Conservation (phyloP, 176 grass and related monocot species). For the Coix lacrymajobi region DNA sequence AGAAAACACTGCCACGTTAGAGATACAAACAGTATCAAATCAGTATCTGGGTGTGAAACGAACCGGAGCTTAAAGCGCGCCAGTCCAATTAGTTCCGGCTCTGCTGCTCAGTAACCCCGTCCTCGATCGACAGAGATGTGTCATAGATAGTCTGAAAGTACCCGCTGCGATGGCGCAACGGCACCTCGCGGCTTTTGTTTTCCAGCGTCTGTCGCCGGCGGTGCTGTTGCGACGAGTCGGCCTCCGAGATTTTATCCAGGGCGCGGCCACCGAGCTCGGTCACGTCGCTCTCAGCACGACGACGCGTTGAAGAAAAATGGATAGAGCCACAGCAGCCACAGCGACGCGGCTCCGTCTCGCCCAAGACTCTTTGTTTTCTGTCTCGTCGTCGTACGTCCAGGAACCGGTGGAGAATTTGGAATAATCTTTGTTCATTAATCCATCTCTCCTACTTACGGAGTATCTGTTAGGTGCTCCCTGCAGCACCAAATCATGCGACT, state of each 20-base stretch:
- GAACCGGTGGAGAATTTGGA: neutral
- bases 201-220: neutral
- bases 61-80: neutral
- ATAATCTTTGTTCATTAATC: neutral
- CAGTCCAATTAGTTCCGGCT: neutral
- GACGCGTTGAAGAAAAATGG: neutral
- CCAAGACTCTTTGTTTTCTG: no score
- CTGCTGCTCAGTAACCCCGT: neutral
- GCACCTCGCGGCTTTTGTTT: neutral
- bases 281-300: neutral
- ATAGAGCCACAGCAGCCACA: neutral
- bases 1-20: neutral
- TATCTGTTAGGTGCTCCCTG: neutral
- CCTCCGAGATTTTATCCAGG: neutral
- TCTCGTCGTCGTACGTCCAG: neutral
- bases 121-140: neutral
- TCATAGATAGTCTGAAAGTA: neutral
- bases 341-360: neutral
- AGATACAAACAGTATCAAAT: neutral
- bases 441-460: neutral
- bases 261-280: neutral
- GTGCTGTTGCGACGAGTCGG: neutral
- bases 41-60: slow-evolving; percentile 34
- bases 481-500: neutral
- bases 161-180: neutral